Percentiles rank a stretch among this genome's conserved stretches.
Conservation (phyloP, 495 filamentous ascomycete genomes). For the Neurospora discreta region DNA sequence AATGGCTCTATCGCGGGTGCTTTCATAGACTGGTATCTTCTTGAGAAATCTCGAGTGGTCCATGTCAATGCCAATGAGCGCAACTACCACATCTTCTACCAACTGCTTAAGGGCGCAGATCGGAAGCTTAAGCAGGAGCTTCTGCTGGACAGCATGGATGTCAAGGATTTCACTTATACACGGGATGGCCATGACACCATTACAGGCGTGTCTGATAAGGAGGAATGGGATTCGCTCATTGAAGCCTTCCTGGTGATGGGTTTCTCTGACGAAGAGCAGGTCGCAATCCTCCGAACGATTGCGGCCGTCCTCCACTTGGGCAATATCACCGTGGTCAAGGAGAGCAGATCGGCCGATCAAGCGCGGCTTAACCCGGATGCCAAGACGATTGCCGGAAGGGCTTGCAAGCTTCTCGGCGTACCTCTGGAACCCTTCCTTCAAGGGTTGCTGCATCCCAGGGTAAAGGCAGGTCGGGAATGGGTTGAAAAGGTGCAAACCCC, state of each 20-base stretch:
- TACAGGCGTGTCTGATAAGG: slow-evolving; percentile 75
- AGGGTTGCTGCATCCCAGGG: slow-evolving; percentile 79
- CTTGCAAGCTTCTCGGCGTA: slow-evolving; percentile 80
- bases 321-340: slow-evolving; percentile 79
- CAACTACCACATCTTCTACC: slow-evolving; percentile 98
- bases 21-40: slow-evolving; percentile 95
- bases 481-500: slow-evolving; percentile 96
- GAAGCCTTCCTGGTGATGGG: slow-evolving; percentile 95
- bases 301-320: slow-evolving; percentile 89
- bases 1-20: slow-evolving; percentile 89
- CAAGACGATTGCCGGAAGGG: slow-evolving; percentile 56
- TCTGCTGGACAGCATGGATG: slow-evolving; percentile 56
- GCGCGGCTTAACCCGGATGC: slow-evolving; percentile 68
- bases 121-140: slow-evolving; percentile 60
- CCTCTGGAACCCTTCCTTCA: slow-evolving; percentile 72
- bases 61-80: slow-evolving; percentile 75
- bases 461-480: slow-evolving; percentile 95
- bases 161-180: slow-evolving; percentile 87
- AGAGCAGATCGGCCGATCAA: slow-evolving; percentile 83
- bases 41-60: slow-evolving; percentile 95
- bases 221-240: slow-evolving; percentile 81
- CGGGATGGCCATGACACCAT: slow-evolving; percentile 84
- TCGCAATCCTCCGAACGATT: slow-evolving; percentile 71
- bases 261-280: slow-evolving; percentile 78
- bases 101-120: slow-evolving; percentile 79